These are phyloP conservation scores for Rutstroemia sydowiana DNA, from an alignment of 2,329 filamentous ascomycete genomes.

Conservation along the genomic window DNA sequence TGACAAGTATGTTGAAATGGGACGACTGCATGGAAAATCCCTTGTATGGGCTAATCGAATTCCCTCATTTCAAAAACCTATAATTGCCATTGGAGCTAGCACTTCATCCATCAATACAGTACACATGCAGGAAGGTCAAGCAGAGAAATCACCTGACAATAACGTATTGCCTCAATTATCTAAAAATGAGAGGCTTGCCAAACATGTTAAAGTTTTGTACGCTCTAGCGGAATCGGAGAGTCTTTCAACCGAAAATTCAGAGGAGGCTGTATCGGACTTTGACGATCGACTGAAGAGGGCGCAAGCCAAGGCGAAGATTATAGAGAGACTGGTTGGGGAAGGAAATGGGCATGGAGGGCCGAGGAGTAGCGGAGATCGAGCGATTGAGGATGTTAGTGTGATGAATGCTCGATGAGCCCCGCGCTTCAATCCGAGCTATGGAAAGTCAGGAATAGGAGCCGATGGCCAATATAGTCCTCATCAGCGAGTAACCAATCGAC, in stretches of 20 bases:
- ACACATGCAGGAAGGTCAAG: too few species aligned
- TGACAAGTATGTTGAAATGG: conserved; percentile 81
- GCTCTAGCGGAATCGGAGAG: conserved; percentile 73
- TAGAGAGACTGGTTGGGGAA: conserved; percentile 62
- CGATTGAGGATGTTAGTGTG: conserved; percentile 40
- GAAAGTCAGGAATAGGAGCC: too few species aligned
- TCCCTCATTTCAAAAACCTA: conserved; percentile 23
- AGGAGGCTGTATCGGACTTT: conserved; percentile 84
- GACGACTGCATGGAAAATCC: conserved; percentile 68
- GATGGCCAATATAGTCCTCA: too few species aligned
- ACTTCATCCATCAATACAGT: background rate
- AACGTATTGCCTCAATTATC: conserved; percentile 33
- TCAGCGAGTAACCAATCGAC: too few species aligned
- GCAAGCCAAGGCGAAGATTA: conserved; percentile 74
- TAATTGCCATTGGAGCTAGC: too few species aligned
- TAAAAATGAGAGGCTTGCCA: conserved; percentile 59
- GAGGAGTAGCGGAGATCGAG: conserved; percentile 30
- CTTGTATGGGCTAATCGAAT: conserved; percentile 78
- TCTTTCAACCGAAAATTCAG: conserved; percentile 72
- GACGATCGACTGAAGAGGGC: conserved; percentile 83
- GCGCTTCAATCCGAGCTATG: too few species aligned
- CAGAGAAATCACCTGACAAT: background rate
- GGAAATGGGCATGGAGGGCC: conserved; percentile 6
- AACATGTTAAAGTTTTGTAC: conserved; percentile 69
- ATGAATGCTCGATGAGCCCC: conserved; percentile 9